Evolutionary conservation across 495 filamentous ascomycete species (phyloP), one percentile per base, ranked within the genome.

Genomic region (Xylaria nigripes): DNA sequence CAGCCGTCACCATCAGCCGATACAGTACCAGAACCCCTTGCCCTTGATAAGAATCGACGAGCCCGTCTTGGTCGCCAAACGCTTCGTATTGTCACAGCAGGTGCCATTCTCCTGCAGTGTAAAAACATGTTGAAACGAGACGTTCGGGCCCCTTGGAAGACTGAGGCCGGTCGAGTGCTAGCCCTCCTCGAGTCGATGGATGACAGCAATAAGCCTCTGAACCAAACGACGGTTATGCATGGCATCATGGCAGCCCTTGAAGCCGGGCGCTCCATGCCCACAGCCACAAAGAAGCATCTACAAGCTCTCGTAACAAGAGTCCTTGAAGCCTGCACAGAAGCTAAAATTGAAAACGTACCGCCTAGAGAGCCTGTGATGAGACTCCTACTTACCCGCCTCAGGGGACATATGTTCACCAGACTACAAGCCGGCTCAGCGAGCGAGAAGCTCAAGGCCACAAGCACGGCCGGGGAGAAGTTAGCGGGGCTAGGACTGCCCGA

Each of bases 51-150:
- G 42, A 80, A 81, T 41, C 86, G 94, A 21, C 75, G 91, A 27
- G 67, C 71, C 22, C 77, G 79, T 25, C 75, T 89, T 36, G 86
- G 90, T 24, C 72, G 75, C 6, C 76, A 85, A 27, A 79, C 84
- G 9, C 81, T 91, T 51, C 82, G 84, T 43, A 85, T 93, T 57
- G 81, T 90, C 21, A 87, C 89, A 18, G 81, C 90, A 7, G 79
- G 77, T 2, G 87, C 88, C 16, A 90, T 97, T 50, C 76, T 95
- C 6, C 69, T 97, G 29, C 94, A 94, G 1, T 89, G 87, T 59
- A 98, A 98, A 75, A 97, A 95, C 63, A 76, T 96, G 10, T 83
- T 98, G 43, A 95, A 94, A 69, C 86, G 93, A 19, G 92, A 97
- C 67, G 86, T 90, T 18, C 85, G 93, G 27, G 82, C 80, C 2